phyloP scores from a whole-genome alignment of 2,329 filamentous ascomycete genomes.

The Hypoxylon sp. region DNA sequence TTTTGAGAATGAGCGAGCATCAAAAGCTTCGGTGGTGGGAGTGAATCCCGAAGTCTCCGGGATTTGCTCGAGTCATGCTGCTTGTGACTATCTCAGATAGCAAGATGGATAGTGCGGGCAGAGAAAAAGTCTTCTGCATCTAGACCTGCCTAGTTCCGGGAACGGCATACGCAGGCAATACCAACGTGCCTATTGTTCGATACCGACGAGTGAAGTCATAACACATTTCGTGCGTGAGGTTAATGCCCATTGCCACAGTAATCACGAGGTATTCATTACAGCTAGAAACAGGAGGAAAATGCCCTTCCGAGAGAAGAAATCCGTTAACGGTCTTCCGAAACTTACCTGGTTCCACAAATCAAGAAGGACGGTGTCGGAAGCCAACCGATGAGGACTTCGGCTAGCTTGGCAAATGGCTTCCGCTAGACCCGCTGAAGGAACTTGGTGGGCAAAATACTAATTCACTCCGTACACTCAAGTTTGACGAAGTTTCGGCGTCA shows the following conservation, averaged over 20 bases:
- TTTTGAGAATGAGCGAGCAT: conserved; percentile 25
- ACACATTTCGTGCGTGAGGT: conserved; percentile 28
- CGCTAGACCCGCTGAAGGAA: conserved; percentile 25
- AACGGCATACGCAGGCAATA: conserved; percentile 22
- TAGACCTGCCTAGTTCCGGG: conserved; percentile 39
- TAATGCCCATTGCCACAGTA: conserved; percentile 18
- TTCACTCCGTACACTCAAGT: conserved; percentile 10
- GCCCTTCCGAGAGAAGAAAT: conserved; percentile 27
- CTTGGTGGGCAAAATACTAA: conserved; percentile 22
- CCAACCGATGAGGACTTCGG: conserved; percentile 30
- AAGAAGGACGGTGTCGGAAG: conserved; percentile 31
- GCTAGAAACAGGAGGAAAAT: conserved; percentile 12
- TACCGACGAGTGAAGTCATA: conserved; percentile 35
- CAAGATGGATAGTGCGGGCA: conserved; percentile 28
- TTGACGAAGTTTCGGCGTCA: conserved; percentile 11
- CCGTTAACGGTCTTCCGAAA: conserved; percentile 32
- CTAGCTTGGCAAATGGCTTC: conserved; percentile 34
- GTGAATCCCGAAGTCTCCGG: conserved; percentile 39
- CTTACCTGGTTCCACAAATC: conserved; percentile 35
- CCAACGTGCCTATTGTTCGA: conserved; percentile 15
- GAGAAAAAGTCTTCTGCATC: conserved; percentile 31
- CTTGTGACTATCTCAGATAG: conserved; percentile 31
- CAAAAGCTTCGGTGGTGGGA: conserved; percentile 28
- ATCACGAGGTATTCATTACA: conserved; percentile 19
- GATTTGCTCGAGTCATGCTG: conserved; percentile 42